Percentiles rank a stretch among this genome's conserved stretches.
Evolutionary conservation across 106 monocot genomes (phyloP).

Genomic region (Allium cepa): DNA sequence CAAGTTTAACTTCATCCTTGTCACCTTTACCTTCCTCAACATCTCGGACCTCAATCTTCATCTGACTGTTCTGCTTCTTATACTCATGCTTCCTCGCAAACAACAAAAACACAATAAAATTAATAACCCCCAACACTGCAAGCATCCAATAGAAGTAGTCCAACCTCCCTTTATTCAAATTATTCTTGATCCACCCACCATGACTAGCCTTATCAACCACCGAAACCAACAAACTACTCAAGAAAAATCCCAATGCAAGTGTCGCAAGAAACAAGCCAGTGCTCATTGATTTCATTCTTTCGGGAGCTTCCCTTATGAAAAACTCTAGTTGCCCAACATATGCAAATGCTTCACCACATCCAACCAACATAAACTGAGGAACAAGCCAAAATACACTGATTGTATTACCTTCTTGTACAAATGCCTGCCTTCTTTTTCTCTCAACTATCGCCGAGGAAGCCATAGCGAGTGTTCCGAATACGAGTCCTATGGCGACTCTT

Average conservation of each 20-base stretch:
- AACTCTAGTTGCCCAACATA: conserved; percentile 89
- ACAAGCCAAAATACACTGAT: conserved; percentile 79
- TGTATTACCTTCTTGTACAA: background rate
- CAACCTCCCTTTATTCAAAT: conserved; percentile 59
- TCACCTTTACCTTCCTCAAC: background rate
- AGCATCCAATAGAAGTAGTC: conserved; percentile 89
- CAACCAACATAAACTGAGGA: conserved; percentile 80
- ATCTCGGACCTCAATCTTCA: background rate
- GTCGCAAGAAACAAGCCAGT: conserved; percentile 80
- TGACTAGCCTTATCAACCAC: conserved; percentile 22
- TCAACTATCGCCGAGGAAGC: conserved; percentile 40
- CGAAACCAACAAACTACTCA: conserved; percentile 63
- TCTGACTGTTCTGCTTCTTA: background rate
- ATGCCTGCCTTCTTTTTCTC: conserved; percentile 15
- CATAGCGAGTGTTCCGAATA: conserved; percentile 61
- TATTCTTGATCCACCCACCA: conserved; percentile 67
- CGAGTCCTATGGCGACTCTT: conserved; percentile 59
- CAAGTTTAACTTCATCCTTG: background rate
- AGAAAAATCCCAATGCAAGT: conserved; percentile 74
- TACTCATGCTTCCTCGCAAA: conserved; percentile 21
- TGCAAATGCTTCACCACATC: conserved; percentile 70
- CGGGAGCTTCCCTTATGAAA: conserved; percentile 82
- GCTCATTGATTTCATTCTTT: conserved; percentile 95
- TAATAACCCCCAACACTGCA: conserved; percentile 57
- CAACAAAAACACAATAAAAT: conserved; percentile 46